Evolutionary conservation across 2,329 filamentous ascomycete species (phyloP).

Genomic region (Mariannaea elegans): DNA sequence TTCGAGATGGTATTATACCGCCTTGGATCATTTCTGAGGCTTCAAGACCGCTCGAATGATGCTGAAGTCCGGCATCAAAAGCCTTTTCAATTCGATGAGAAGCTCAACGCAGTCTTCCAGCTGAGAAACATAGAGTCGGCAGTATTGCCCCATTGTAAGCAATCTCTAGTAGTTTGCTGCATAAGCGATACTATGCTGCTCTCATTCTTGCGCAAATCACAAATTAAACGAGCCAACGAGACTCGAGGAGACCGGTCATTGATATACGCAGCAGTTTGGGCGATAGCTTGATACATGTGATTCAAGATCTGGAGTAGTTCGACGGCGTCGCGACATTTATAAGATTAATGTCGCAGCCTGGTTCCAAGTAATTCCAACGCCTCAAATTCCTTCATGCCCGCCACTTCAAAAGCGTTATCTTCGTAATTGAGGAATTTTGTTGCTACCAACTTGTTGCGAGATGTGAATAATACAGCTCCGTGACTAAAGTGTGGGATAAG

Average conservation of each 20-base stretch:
- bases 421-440: too few relatives aligned
- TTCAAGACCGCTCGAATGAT: too few relatives aligned
- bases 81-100: too few relatives aligned
- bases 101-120: background rate
- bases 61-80: too few relatives aligned
- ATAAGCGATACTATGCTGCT: background rate
- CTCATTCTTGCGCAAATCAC: background rate
- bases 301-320: background rate
- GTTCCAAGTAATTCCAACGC: background rate
- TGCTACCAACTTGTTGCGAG: too few relatives aligned
- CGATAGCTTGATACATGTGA: background rate
- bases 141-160: background rate
- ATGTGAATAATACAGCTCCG: too few relatives aligned
- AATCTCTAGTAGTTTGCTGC: background rate
- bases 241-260: background rate
- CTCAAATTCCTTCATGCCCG: background rate
- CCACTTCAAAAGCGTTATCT: background rate
- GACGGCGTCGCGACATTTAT: background rate
- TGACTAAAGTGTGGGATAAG: too few relatives aligned
- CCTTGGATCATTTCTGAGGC: too few relatives aligned
- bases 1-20: too few relatives aligned
- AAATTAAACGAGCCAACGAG: background rate
- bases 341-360: background rate
- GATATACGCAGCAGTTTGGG: background rate
- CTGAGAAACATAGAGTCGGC: background rate